Conservation (phyloP, 2,329 filamentous ascomycete genomes). For the Ophiostoma ips region DNA sequence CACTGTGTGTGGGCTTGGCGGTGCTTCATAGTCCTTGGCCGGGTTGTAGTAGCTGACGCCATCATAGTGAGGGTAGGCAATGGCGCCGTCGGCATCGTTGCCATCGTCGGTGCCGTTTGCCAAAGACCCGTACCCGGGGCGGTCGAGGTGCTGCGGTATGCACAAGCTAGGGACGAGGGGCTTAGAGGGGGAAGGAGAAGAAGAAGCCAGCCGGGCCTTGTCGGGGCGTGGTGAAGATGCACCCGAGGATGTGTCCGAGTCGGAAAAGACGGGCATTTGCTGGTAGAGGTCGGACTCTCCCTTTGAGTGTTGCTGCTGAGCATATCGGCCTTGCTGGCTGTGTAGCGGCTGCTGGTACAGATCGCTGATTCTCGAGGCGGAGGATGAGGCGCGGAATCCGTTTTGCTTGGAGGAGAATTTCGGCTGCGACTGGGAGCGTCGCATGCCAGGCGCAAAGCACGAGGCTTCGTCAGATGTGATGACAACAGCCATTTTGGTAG, state of each 20-base stretch:
- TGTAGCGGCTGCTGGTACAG: slow-evolving; percentile 26
- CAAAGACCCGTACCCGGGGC: slow-evolving; percentile 26
- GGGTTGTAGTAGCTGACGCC: slow-evolving; percentile 31
- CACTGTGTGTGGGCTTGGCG: slow-evolving; percentile 32
- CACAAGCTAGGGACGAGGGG: slow-evolving; percentile 46
- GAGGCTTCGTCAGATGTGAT: slow-evolving; percentile 42
- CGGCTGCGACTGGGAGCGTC: slow-evolving; percentile 46
- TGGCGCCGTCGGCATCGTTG: slow-evolving; percentile 6
- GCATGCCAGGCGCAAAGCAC: slow-evolving; percentile 41
- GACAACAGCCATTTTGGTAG: slow-evolving; percentile 37
- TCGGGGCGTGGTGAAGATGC: slow-evolving; percentile 45
- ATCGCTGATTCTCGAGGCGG: slow-evolving; percentile 32
- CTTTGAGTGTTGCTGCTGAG: background rate
- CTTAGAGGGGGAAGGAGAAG: slow-evolving; percentile 44
- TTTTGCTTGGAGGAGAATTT: slow-evolving; percentile 35
- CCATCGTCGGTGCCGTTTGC: slow-evolving; percentile 11
- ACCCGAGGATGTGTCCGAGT: slow-evolving; percentile 34
- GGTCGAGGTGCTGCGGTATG: slow-evolving; percentile 42
- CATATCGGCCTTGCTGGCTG: slow-evolving; percentile 1
- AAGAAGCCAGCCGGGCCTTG: slow-evolving; percentile 41
- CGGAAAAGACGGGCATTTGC: slow-evolving; percentile 27
- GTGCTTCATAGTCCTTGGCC: slow-evolving; percentile 35
- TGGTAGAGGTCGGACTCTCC: slow-evolving; percentile 1
- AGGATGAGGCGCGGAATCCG: slow-evolving; percentile 30
- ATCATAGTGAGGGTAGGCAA: slow-evolving; percentile 27